Percentiles rank a stretch among this genome's conserved stretches.
Evolutionary conservation across 2,329 filamentous ascomycete species (phyloP).

Genomic region (Sarocladium strictum): DNA sequence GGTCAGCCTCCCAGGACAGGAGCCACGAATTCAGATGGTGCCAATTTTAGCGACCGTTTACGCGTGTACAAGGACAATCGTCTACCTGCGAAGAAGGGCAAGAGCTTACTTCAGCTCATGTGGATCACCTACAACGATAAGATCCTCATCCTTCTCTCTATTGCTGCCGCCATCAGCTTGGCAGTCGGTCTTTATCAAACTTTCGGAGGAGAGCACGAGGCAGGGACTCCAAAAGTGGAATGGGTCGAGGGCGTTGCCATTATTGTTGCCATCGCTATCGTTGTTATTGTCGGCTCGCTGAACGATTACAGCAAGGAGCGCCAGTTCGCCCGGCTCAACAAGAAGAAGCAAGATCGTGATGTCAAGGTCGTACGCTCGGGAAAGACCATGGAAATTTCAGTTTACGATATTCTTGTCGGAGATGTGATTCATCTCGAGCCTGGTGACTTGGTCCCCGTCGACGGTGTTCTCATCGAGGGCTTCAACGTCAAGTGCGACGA

Average conservation of each 20-base stretch:
- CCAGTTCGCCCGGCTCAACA: constrained; percentile 73
- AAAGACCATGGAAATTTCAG: constrained; percentile 61
- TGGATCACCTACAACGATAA: constrained; percentile 86
- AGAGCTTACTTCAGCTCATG: constrained; percentile 65
- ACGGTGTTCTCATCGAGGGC: constrained; percentile 66
- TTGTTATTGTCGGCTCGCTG: constrained; percentile 68
- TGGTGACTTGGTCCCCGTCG: constrained; percentile 68
- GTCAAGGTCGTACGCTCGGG: constrained; percentile 70
- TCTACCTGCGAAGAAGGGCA: constrained; percentile 68
- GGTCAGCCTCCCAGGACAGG: constrained; percentile 10
- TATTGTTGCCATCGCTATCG: constrained; percentile 71
- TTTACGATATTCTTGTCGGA: constrained; percentile 63
- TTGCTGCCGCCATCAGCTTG: constrained; percentile 66
- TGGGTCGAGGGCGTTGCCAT: constrained; percentile 82
- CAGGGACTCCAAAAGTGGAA: constrained; percentile 53
- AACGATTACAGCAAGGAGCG: constrained; percentile 79
- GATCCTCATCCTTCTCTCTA: constrained; percentile 65
- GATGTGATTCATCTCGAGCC: constrained; percentile 70
- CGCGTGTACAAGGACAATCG: constrained; percentile 68
- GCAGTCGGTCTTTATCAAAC: constrained; percentile 72
- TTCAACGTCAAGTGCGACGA: constrained; percentile 74
- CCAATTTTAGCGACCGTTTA: constrained; percentile 55
- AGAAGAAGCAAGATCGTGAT: constrained; percentile 69
- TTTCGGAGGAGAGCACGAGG: constrained; percentile 51
- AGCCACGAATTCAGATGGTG: constrained; percentile 1